Percentiles rank a stretch among this genome's conserved stretches.
Conservation (phyloP, 495 filamentous ascomycete species). For the Thozetella sp. region DNA sequence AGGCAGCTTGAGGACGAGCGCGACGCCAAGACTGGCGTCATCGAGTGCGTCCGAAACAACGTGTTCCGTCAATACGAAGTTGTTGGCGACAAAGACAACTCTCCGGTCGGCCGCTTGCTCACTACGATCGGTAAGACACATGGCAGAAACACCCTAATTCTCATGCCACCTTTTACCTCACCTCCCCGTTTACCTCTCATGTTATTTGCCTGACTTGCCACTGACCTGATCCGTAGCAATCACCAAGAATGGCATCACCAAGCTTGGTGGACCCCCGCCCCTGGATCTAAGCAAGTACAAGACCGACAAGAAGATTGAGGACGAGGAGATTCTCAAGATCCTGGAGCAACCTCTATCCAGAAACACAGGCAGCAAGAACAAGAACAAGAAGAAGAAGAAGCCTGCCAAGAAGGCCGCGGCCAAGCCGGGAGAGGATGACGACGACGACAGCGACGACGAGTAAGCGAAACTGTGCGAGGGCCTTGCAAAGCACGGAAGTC, state of each 20-base stretch:
- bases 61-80: slow-evolving; percentile 95
- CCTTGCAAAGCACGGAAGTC: background rate
- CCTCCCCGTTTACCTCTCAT: no score
- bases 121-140: slow-evolving; percentile 83
- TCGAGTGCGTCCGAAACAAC: slow-evolving; percentile 90
- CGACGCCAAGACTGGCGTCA: slow-evolving; percentile 91
- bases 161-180: no score
- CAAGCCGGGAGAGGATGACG: slow-evolving; percentile 22
- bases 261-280: slow-evolving; percentile 73
- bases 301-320: slow-evolving; percentile 96
- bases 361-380: slow-evolving; percentile 79
- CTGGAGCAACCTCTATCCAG: slow-evolving; percentile 81
- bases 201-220: slow-evolving; percentile 9
- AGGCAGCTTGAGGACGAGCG: slow-evolving; percentile 96
- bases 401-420: slow-evolving; percentile 65
- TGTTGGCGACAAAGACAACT: slow-evolving; percentile 85
- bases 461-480: slow-evolving; percentile 14
- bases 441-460: slow-evolving; percentile 40
- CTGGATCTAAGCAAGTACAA: slow-evolving; percentile 78
- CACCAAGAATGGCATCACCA: slow-evolving; percentile 94
- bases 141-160: background rate
- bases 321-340: slow-evolving; percentile 92
- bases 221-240: slow-evolving; percentile 64
- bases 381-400: slow-evolving; percentile 85
- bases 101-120: slow-evolving; percentile 81